These are phyloP conservation scores for Gamarada debralockiae DNA, from an alignment of 495 filamentous ascomycete species.

Conservation along the genomic window DNA sequence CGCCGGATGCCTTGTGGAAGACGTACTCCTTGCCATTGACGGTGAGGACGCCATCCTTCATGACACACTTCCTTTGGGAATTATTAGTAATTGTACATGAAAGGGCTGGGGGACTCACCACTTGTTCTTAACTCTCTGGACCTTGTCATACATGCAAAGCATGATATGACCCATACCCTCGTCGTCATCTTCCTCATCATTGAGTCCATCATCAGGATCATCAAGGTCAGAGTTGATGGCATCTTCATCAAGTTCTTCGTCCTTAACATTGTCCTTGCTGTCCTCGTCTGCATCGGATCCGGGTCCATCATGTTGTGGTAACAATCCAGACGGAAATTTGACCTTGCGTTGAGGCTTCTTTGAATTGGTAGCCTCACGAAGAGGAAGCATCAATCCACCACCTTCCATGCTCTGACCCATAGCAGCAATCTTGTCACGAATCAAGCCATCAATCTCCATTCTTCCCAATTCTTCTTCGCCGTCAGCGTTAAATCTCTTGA, in stretches of 20 bases:
- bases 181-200: constrained; percentile 78
- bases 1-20: constrained; percentile 94
- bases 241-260: constrained; percentile 78
- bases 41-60: constrained; percentile 94
- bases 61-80: constrained; percentile 75
- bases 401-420: constrained; percentile 68
- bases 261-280: constrained; percentile 55
- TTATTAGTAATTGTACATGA: constrained; percentile 15
- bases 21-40: constrained; percentile 92
- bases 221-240: constrained; percentile 99
- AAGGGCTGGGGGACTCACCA: constrained; percentile 52
- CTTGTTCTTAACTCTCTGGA: constrained; percentile 99
- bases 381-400: constrained; percentile 77
- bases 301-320: constrained; percentile 61
- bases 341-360: constrained; percentile 29
- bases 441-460: constrained; percentile 53
- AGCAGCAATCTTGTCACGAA: constrained; percentile 64
- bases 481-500: constrained; percentile 37
- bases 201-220: constrained; percentile 81
- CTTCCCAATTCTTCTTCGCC: constrained; percentile 43
- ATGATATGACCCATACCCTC: constrained; percentile 76
- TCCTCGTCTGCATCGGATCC: constrained; percentile 40
- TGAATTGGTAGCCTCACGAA: constrained; percentile 36
- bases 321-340: constrained; percentile 19
- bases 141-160: constrained; percentile 99